Conservation (phyloP, 2,329 filamentous ascomycete genomes). For the Beauveria australis region DNA sequence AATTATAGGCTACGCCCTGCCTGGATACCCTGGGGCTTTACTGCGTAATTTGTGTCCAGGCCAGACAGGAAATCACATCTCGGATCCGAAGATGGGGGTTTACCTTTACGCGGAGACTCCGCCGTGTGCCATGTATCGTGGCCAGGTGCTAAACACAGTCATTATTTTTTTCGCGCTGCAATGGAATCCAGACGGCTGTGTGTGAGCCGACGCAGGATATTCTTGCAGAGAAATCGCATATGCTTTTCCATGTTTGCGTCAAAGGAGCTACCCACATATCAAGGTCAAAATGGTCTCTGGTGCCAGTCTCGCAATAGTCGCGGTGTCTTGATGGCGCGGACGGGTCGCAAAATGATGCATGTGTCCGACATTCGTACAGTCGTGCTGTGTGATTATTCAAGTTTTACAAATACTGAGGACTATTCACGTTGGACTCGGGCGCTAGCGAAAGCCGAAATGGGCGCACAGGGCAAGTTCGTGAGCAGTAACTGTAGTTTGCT, state of each 20-base stretch:
- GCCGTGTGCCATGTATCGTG: slow-evolving; percentile 25
- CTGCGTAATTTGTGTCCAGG: slow-evolving; percentile 51
- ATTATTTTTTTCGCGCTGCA: slow-evolving; percentile 11
- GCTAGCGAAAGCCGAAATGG: background rate
- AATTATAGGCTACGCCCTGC: slow-evolving; percentile 21
- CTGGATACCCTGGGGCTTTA: slow-evolving; percentile 23
- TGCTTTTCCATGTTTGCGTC: no score
- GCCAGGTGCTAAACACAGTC: slow-evolving; percentile 34
- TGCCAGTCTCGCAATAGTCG: background rate
- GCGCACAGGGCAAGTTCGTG: background rate
- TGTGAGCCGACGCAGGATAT: no score
- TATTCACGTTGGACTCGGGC: background rate
- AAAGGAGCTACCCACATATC: no score
- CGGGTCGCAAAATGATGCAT: no score
- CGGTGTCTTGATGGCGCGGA: background rate
- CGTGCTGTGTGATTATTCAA: background rate
- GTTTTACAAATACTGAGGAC: background rate
- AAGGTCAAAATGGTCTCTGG: no score
- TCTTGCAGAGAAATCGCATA: no score
- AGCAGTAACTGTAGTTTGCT: background rate
- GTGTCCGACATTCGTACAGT: no score
- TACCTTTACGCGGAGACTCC: background rate
- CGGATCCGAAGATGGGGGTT: slow-evolving; percentile 24
- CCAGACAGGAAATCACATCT: slow-evolving; percentile 31
- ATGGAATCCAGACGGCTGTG: no score